Conservation (phyloP, 441 rosid genomes). For the Brassica hybrid region DNA sequence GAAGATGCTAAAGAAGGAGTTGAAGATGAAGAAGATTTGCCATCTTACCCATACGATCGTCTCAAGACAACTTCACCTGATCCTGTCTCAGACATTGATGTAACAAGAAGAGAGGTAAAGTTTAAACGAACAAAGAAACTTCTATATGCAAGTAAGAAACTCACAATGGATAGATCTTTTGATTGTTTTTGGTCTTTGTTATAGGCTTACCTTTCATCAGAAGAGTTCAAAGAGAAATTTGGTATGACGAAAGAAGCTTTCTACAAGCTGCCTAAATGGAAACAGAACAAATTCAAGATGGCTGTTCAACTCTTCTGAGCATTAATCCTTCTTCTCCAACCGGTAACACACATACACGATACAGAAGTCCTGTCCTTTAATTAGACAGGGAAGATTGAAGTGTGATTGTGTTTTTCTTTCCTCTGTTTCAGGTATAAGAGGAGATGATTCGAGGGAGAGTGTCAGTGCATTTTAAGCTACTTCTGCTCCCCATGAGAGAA, state of each 20-base stretch:
- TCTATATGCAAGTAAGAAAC: background rate
- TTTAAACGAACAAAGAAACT: background rate
- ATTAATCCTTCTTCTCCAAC: background rate
- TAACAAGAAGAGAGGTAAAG: constrained; percentile 86
- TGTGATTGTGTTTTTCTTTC: constrained; percentile 40
- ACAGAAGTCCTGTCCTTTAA: background rate
- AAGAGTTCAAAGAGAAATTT: constrained; percentile 90
- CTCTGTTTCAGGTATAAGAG: constrained; percentile 43
- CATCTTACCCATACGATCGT: constrained; percentile 77
- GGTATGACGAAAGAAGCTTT: constrained; percentile 87
- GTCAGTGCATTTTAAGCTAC: constrained; percentile 87
- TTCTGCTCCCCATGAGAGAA: constrained; percentile 71
- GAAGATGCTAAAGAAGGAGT: constrained; percentile 90
- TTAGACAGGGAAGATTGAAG: background rate
- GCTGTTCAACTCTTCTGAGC: constrained; percentile 86
- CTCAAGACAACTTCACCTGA: constrained; percentile 68
- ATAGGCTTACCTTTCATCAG: constrained; percentile 84
- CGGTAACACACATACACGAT: constrained; percentile 32
- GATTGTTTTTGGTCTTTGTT: constrained; percentile 26
- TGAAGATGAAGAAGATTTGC: constrained; percentile 92
- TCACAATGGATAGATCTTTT: background rate
- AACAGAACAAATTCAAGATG: constrained; percentile 96
- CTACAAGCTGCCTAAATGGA: constrained; percentile 96
- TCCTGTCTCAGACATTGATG: constrained; percentile 82
- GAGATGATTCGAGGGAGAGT: constrained; percentile 62